Conservation (phyloP, 2,329 filamentous ascomycete genomes). For the Venturia pyrina region DNA sequence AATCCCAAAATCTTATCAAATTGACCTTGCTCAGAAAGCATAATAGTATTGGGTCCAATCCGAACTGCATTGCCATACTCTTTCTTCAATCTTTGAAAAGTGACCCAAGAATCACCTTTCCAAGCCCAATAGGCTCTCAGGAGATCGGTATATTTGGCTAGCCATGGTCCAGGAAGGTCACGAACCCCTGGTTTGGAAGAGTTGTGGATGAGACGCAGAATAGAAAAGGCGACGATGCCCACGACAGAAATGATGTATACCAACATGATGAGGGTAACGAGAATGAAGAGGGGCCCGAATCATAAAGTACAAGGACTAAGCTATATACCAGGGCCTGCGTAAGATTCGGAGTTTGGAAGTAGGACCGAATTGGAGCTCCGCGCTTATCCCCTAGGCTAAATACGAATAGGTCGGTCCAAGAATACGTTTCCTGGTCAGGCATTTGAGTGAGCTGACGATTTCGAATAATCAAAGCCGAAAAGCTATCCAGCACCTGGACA, state of each 20-base stretch:
- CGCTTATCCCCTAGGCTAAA: background rate
- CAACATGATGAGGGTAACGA: background rate
- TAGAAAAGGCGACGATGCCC: background rate
- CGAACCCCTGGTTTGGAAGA: background rate
- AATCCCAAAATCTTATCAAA: constrained; percentile 1
- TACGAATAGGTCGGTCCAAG: background rate
- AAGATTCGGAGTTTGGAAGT: background rate
- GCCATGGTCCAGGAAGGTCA: constrained; percentile 1
- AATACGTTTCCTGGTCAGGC: background rate
- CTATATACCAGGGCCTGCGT: background rate
- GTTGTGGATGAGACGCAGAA: background rate
- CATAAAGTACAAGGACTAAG: background rate
- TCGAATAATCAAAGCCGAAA: no score
- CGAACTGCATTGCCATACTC: constrained; percentile 5
- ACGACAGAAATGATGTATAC: background rate
- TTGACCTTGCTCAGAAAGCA: background rate
- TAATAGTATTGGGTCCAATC: background rate
- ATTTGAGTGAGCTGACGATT: no score
- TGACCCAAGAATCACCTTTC: background rate
- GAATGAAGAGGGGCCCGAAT: background rate
- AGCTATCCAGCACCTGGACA: no score
- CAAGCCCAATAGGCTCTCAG: background rate
- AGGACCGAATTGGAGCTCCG: background rate
- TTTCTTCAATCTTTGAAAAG: background rate
- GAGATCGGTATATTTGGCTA: background rate